phyloP scores from a whole-genome alignment of 225 moss, liverwort and hornwort genomes.

The Ulota crispa region DNA sequence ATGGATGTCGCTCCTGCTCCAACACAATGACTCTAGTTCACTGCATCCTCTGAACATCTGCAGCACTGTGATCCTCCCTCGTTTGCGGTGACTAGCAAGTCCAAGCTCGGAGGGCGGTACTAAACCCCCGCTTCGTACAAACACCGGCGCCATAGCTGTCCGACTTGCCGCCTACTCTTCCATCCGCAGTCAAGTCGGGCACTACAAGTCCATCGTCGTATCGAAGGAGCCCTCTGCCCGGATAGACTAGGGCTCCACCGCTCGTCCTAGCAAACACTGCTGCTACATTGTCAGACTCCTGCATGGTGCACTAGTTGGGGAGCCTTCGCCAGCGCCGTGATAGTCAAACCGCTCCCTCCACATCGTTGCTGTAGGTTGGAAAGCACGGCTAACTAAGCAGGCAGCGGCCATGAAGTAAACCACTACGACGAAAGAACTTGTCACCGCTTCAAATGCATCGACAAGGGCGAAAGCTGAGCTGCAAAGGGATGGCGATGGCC shows the following conservation, averaged over 20 bases:
- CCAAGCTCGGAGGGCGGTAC: neutral
- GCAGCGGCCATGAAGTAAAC: slow-evolving; percentile 9
- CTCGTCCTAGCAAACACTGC: slow-evolving; percentile 5
- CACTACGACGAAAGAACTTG: neutral
- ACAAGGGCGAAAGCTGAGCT: neutral
- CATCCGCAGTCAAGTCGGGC: neutral
- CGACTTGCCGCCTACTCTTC: neutral
- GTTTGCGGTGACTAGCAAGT: neutral
- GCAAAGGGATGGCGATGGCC: neutral
- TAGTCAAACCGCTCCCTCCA: neutral
- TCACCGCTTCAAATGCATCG: neutral
- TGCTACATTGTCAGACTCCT: slow-evolving; percentile 18
- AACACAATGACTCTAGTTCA: neutral
- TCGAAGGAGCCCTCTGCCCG: neutral
- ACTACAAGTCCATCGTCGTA: slow-evolving; percentile 6
- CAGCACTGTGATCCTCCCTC: neutral
- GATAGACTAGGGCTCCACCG: slow-evolving; percentile 21
- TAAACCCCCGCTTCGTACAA: slow-evolving; percentile 18
- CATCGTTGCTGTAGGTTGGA: neutral
- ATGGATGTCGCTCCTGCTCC: neutral
- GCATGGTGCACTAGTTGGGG: neutral
- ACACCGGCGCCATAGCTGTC: slow-evolving; percentile 28
- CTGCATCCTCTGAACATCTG: neutral
- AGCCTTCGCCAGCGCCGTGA: neutral
- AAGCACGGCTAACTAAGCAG: neutral